A percentile compares a stretch with the other conserved stretches of the same genome.
Evolutionary conservation across 2,329 filamentous ascomycete species (phyloP).

Genomic region (Exophiala dermatitidis): DNA sequence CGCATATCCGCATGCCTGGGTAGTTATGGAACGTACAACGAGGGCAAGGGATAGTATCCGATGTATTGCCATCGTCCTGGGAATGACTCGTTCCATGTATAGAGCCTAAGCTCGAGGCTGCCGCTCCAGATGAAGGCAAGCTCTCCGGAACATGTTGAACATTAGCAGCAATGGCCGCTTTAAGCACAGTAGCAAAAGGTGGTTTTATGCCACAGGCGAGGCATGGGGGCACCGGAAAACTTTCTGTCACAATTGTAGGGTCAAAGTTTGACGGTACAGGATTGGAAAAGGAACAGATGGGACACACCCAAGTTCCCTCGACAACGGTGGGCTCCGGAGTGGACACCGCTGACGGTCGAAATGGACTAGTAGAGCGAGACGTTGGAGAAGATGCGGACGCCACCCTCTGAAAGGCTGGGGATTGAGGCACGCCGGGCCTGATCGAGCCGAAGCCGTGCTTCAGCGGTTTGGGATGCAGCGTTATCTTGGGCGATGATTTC

Average conservation of each 20-base stretch:
- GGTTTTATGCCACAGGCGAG: constrained; percentile 92
- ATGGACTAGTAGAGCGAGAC: constrained; percentile 30
- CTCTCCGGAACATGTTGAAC: constrained; percentile 38
- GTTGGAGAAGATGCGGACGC: constrained; percentile 29
- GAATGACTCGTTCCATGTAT: background rate
- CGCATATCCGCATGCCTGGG: constrained; percentile 74
- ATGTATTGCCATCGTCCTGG: constrained; percentile 5
- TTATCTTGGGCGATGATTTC: constrained; percentile 92
- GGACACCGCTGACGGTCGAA: constrained; percentile 32
- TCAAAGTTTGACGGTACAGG: constrained; percentile 91
- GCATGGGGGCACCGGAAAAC: constrained; percentile 78
- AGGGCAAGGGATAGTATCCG: constrained; percentile 52
- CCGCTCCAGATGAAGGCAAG: constrained; percentile 13
- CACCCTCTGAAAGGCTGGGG: constrained; percentile 19
- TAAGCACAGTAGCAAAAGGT: constrained; percentile 70
- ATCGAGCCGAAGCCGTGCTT: constrained; percentile 55
- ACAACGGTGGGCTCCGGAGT: constrained; percentile 34
- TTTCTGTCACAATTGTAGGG: constrained; percentile 66
- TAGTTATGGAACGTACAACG: constrained; percentile 93
- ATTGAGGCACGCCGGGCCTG: constrained; percentile 39
- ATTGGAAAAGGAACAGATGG: constrained; percentile 93
- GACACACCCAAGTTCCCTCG: constrained; percentile 81
- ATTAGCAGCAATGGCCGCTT: constrained; percentile 73
- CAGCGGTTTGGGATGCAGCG: constrained; percentile 70
- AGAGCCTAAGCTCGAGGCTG: background rate